Percentiles rank a stretch among this genome's conserved stretches.
Evolutionary conservation across 2,329 filamentous ascomycete species (phyloP).

Genomic region (Kalaharituber pfeilii): DNA sequence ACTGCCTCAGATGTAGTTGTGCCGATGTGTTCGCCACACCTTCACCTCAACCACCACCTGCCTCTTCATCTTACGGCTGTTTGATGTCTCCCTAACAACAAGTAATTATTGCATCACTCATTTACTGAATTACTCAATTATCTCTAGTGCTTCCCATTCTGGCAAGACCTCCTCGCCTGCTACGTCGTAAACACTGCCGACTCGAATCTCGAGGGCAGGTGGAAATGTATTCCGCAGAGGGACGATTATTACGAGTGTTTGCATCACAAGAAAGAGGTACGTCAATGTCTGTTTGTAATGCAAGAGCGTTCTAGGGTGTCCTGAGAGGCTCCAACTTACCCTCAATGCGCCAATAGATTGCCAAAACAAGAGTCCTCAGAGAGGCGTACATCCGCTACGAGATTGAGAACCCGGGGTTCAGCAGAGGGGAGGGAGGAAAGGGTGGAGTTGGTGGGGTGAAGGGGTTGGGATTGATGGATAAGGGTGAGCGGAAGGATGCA

Average conservation of each 20-base stretch:
- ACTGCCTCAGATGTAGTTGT: background rate
- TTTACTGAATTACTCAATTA: too few species aligned
- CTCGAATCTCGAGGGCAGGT: slow-evolving; percentile 63
- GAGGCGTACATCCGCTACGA: slow-evolving; percentile 11
- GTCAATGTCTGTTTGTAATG: slow-evolving; percentile 24
- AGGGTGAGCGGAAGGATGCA: background rate
- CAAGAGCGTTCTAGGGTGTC: background rate
- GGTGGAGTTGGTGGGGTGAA: background rate
- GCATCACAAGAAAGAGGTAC: slow-evolving; percentile 96
- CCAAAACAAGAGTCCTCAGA: slow-evolving; percentile 13
- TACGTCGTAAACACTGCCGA: slow-evolving; percentile 83
- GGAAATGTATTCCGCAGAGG: slow-evolving; percentile 66
- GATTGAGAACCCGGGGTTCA: slow-evolving; percentile 6
- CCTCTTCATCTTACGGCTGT: background rate
- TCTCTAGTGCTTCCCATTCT: slow-evolving; percentile 75
- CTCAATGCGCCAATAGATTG: slow-evolving; percentile 6
- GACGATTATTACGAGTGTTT: slow-evolving; percentile 99
- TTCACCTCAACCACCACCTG: background rate
- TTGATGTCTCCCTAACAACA: slow-evolving; percentile 23
- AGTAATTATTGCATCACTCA: slow-evolving; percentile 40
- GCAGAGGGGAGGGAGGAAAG: background rate
- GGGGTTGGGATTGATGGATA: background rate
- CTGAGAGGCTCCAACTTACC: background rate
- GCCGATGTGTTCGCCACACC: background rate
- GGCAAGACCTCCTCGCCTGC: slow-evolving; percentile 97